Evolutionary conservation across 1,284 basidiomycete genomes (phyloP).

Genomic region (Lentinus polychrous): DNA sequence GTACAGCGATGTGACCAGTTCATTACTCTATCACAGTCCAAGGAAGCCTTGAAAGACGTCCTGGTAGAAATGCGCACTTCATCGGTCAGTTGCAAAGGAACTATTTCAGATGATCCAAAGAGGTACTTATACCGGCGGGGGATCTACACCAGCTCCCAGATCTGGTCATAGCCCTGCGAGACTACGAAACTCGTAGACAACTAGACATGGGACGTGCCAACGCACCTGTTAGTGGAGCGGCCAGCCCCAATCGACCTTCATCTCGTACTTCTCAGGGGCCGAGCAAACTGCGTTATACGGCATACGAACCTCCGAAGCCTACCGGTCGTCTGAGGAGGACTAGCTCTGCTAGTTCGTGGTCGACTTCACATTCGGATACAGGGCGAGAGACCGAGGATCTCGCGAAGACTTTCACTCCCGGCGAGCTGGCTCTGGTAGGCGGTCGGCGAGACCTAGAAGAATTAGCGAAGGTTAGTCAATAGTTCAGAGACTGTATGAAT

Average conservation of each 20-base stretch:
- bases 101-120: neutral
- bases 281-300: conserved; percentile 56
- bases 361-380: conserved; percentile 18
- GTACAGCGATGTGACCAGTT: conserved; percentile 64
- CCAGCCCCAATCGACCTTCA: conserved; percentile 17
- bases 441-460: conserved; percentile 33
- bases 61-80: conserved; percentile 39
- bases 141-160: conserved; percentile 52
- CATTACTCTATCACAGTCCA: conserved; percentile 37
- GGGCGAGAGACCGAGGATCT: conserved; percentile 24
- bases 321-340: conserved; percentile 35
- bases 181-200: conserved; percentile 15
- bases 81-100: conserved; percentile 37
- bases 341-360: conserved; percentile 20
- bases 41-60: conserved; percentile 36
- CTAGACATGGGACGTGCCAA: conserved; percentile 4
- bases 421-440: conserved; percentile 48
- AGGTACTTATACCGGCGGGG: neutral
- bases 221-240: no score
- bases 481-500: neutral
- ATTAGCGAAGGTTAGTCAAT: conserved; percentile 21
- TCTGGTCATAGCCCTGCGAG: conserved; percentile 49
- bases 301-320: conserved; percentile 57
- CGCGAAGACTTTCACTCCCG: conserved; percentile 42
- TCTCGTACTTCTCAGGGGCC: conserved; percentile 23